These are phyloP conservation scores for Stachybotrys chartarum DNA, from an alignment of 2,329 filamentous ascomycete genomes.

Conservation along the genomic window DNA sequence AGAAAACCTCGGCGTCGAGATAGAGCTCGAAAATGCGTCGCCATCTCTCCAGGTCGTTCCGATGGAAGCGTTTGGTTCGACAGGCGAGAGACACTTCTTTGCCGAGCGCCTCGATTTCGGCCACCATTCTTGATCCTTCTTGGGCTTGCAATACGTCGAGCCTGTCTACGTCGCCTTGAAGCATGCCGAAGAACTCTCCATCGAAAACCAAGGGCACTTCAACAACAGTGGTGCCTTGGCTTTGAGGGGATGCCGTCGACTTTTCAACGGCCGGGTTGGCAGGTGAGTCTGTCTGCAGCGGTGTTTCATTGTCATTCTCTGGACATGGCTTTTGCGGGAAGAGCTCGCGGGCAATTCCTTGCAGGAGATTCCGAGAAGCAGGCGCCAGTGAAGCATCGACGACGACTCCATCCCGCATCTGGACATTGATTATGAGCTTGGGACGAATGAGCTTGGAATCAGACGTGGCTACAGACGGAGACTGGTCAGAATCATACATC, in stretches of 20 bases:
- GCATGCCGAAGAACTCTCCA: constrained; percentile 69
- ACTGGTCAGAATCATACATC: neutral
- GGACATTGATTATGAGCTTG: constrained; percentile 62
- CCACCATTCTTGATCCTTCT: constrained; percentile 57
- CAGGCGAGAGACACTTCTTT: constrained; percentile 57
- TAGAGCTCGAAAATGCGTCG: constrained; percentile 77
- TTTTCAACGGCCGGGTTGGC: neutral
- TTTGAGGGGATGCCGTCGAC: neutral
- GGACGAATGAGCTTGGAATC: constrained; percentile 49
- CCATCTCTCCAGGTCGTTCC: constrained; percentile 68
- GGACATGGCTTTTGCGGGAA: neutral
- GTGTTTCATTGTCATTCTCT: neutral
- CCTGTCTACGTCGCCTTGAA: constrained; percentile 63
- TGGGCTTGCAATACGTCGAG: constrained; percentile 61
- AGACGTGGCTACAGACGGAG: constrained; percentile 19
- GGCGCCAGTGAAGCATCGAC: constrained; percentile 62
- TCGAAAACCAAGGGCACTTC: constrained; percentile 74
- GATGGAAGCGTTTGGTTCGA: constrained; percentile 53
- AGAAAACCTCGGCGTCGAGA: constrained; percentile 73
- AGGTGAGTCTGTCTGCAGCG: neutral
- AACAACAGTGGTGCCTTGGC: constrained; percentile 26
- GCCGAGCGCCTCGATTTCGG: constrained; percentile 58
- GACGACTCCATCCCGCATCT: constrained; percentile 57
- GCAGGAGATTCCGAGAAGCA: constrained; percentile 56
- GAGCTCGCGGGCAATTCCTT: constrained; percentile 47